Evolutionary conservation across 495 filamentous ascomycete genomes (phyloP).

Genomic region (Darksidea phi): DNA sequence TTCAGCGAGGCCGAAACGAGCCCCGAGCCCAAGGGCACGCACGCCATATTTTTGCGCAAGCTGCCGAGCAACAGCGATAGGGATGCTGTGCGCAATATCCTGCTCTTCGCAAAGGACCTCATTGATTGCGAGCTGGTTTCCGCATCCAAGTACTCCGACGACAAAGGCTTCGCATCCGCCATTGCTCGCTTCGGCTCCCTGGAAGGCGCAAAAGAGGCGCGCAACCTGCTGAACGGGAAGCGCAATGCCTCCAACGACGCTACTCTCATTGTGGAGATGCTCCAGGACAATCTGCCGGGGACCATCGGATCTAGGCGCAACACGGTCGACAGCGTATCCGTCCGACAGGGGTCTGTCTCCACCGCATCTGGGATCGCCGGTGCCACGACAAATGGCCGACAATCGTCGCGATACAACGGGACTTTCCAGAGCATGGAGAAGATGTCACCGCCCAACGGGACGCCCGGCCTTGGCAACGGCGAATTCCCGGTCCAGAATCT

Average conservation of each 20-base stretch:
- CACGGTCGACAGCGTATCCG: slow-evolving; percentile 59
- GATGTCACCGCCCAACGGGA: slow-evolving; percentile 62
- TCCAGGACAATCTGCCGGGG: slow-evolving; percentile 41
- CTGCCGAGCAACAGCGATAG: slow-evolving; percentile 70
- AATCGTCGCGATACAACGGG: slow-evolving; percentile 73
- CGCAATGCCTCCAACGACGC: slow-evolving; percentile 70
- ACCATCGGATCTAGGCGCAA: slow-evolving; percentile 53
- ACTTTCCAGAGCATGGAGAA: slow-evolving; percentile 72
- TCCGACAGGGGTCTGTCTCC: slow-evolving; percentile 53
- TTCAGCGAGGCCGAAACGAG: slow-evolving; percentile 34
- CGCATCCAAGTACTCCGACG: slow-evolving; percentile 61
- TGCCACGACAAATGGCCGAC: slow-evolving; percentile 59
- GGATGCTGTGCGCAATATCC: slow-evolving; percentile 74
- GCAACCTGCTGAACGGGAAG: slow-evolving; percentile 75
- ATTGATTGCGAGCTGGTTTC: slow-evolving; percentile 70
- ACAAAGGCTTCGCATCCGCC: slow-evolving; percentile 70
- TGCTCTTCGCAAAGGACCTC: slow-evolving; percentile 82
- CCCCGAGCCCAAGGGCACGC: slow-evolving; percentile 31
- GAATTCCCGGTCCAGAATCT: slow-evolving; percentile 63
- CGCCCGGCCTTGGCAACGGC: slow-evolving; percentile 53
- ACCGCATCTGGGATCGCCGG: slow-evolving; percentile 56
- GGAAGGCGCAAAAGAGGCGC: slow-evolving; percentile 73
- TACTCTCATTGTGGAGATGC: slow-evolving; percentile 76
- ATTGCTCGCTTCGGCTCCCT: slow-evolving; percentile 71
- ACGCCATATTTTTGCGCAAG: slow-evolving; percentile 69